These are phyloP conservation scores for Hanseniaspora lachancei DNA, from an alignment of 805 yeast genomes.

Conservation along the genomic window DNA sequence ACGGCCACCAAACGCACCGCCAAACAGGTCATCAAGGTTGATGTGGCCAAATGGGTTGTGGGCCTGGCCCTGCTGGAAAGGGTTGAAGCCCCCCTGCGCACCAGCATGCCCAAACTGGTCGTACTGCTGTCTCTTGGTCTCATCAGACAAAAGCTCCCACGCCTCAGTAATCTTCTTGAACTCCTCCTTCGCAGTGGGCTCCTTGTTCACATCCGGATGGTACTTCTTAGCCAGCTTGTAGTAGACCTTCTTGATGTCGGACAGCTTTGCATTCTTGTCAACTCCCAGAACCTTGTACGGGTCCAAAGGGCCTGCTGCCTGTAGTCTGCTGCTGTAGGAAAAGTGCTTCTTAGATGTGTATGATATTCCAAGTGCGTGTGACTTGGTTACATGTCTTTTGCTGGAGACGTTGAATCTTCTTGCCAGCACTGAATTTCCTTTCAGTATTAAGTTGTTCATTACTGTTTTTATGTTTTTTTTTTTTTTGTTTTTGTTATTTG, in stretches of 20 bases:
- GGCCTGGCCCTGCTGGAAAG: conserved; percentile 33
- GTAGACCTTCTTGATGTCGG: conserved; percentile 91
- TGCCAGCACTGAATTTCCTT: neutral
- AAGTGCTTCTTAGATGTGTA: neutral
- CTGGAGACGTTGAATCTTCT: neutral
- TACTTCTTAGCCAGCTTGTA: conserved; percentile 83
- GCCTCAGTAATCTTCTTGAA: conserved; percentile 92
- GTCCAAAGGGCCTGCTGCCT: conserved; percentile 29
- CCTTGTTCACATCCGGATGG: conserved; percentile 96
- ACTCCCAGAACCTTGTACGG: conserved; percentile 83
- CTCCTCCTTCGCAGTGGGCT: conserved; percentile 68
- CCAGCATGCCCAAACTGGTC: conserved; percentile 88
- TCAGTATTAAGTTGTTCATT: neutral
- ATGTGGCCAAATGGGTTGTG: conserved; percentile 32
- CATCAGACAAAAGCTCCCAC: conserved; percentile 79
- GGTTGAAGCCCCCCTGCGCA: conserved; percentile 39
- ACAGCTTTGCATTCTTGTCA: conserved; percentile 48
- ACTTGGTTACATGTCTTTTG: neutral
- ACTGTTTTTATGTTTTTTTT: too few relatives aligned
- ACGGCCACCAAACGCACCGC: conserved; percentile 36
- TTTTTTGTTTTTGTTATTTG: too few relatives aligned
- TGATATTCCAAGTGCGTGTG: neutral
- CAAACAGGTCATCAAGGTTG: conserved; percentile 53
- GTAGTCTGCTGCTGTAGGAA: neutral
- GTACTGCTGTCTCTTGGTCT: conserved; percentile 71